phyloP scores from a whole-genome alignment of 768 basidiomycete species.

The Leccinum arenicola region DNA sequence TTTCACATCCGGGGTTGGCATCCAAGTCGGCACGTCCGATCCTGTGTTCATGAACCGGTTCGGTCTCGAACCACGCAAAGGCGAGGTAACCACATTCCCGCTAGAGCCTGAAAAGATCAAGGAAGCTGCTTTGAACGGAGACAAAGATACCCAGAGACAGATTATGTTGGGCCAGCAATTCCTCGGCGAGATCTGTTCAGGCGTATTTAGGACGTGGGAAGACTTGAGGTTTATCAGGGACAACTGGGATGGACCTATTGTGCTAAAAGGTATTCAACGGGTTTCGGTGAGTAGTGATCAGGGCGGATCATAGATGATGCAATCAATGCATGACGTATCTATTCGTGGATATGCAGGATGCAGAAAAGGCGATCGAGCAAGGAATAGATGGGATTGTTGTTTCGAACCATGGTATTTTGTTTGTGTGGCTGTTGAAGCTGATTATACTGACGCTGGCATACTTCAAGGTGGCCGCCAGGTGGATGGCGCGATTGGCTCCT shows the following conservation, averaged over 20 bases:
- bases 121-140: constrained; percentile 46
- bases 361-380: constrained; percentile 44
- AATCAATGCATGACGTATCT: not conserved
- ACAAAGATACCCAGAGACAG: constrained; percentile 37
- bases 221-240: constrained; percentile 64
- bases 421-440: not conserved
- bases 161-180: constrained; percentile 57
- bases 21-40: constrained; percentile 67
- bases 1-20: constrained; percentile 61
- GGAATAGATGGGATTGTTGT: constrained; percentile 47
- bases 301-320: not conserved
- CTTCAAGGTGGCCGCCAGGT: constrained; percentile 66
- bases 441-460: not conserved
- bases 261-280: constrained; percentile 76
- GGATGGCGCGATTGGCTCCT: constrained; percentile 76
- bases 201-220: constrained; percentile 65
- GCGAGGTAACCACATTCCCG: constrained; percentile 49
- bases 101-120: constrained; percentile 48
- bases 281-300: constrained; percentile 44
- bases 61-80: constrained; percentile 41
- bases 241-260: constrained; percentile 74
- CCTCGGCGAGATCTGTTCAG: constrained; percentile 62
- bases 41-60: constrained; percentile 72
- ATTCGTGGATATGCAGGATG: constrained; percentile 35
- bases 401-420: constrained; percentile 37